phyloP scores from a whole-genome alignment of 106 monocot genomes.

The Hemerocallis citrina region DNA sequence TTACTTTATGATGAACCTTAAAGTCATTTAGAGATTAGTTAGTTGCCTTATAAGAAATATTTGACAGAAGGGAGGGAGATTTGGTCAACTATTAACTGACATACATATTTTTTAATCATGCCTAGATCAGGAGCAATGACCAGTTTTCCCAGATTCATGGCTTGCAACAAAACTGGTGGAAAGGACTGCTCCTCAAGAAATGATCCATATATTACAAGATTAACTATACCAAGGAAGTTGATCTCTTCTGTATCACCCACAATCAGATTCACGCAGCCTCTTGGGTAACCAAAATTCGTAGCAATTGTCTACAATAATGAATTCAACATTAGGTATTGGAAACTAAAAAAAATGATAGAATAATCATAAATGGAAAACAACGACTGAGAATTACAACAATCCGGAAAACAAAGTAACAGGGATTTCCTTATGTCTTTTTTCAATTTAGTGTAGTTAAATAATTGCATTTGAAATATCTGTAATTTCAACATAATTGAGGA shows the following conservation, averaged over 20 bases:
- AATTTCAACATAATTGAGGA: too few relatives aligned
- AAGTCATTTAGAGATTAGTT: conserved; percentile 9
- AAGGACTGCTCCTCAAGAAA: conserved; percentile 94
- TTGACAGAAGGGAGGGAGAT: neutral
- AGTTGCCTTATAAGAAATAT: neutral
- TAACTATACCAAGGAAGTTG: conserved; percentile 50
- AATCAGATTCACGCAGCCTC: conserved; percentile 34
- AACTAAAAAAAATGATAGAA: neutral
- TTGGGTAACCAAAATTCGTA: conserved; percentile 44
- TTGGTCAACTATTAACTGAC: conserved; percentile 7
- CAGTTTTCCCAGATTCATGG: conserved; percentile 82
- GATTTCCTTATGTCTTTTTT: too few relatives aligned
- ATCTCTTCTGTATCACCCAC: conserved; percentile 23
- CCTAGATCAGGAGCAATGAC: conserved; percentile 80
- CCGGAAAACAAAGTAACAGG: neutral
- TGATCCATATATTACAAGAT: conserved; percentile 87
- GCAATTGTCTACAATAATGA: conserved; percentile 34
- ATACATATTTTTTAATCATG: conserved; percentile 82
- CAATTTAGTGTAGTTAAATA: too few relatives aligned
- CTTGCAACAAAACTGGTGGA: conserved; percentile 59
- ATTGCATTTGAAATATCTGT: too few relatives aligned
- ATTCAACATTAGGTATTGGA: neutral
- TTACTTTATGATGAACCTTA: conserved; percentile 66
- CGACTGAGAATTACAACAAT: neutral
- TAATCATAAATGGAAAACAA: neutral